Evolutionary conservation across 2,329 filamentous ascomycete genomes (phyloP).

Genomic region (Fusarium subtropicale): DNA sequence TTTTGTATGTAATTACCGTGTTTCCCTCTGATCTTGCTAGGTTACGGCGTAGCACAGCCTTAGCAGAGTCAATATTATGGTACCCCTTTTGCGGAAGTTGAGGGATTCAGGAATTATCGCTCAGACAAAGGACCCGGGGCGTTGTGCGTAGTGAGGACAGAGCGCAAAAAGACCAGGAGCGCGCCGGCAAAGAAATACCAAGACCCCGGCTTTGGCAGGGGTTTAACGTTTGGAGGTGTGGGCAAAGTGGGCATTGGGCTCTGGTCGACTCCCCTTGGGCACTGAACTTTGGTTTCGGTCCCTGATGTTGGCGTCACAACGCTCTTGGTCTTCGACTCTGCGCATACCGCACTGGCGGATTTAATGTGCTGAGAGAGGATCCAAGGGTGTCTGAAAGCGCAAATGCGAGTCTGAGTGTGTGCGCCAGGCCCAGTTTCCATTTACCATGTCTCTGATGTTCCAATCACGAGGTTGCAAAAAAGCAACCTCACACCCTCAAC

Average conservation of each 20-base stretch:
- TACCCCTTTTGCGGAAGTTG: slow-evolving; percentile 29
- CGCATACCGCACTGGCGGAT: slow-evolving; percentile 43
- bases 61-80: slow-evolving; percentile 8
- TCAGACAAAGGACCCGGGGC: slow-evolving; percentile 32
- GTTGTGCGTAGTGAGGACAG: slow-evolving; percentile 18
- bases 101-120: slow-evolving; percentile 34
- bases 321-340: slow-evolving; percentile 44
- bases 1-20: slow-evolving; percentile 7
- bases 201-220: slow-evolving; percentile 36
- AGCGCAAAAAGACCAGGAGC: slow-evolving; percentile 27
- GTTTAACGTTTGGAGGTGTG: slow-evolving; percentile 43
- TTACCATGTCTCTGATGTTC: slow-evolving; percentile 41
- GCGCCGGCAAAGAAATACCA: slow-evolving; percentile 38
- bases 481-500: slow-evolving; percentile 25
- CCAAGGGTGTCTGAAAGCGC: slow-evolving; percentile 27
- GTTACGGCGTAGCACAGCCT: slow-evolving; percentile 33
- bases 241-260: slow-evolving; percentile 47
- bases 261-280: slow-evolving; percentile 40
- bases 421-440: slow-evolving; percentile 44
- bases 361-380: slow-evolving; percentile 32
- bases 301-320: slow-evolving; percentile 44
- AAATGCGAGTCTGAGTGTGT: slow-evolving; percentile 45
- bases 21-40: slow-evolving; percentile 22
- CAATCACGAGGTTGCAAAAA: slow-evolving; percentile 32
- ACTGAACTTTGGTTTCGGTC: slow-evolving; percentile 37